Evolutionary conservation across 139 green algal genomes (phyloP).

Genomic region (Chlorokybus atmophyticus): DNA sequence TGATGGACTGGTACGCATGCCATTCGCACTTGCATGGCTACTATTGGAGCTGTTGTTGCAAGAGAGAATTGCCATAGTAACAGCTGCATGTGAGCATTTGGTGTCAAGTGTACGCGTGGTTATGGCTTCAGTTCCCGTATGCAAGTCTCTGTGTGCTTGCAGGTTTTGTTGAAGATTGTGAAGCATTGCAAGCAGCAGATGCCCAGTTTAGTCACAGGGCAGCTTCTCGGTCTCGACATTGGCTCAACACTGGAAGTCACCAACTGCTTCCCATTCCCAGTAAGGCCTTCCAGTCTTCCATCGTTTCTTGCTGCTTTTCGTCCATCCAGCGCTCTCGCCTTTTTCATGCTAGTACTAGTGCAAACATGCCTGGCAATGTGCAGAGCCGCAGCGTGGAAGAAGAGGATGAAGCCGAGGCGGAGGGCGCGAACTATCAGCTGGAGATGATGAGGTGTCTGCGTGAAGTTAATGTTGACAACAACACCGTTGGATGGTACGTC

Average conservation of each 20-base stretch:
- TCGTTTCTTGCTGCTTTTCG: too few relatives aligned
- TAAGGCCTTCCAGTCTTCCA: too few relatives aligned
- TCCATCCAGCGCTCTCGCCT: neutral
- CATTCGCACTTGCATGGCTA: too few relatives aligned
- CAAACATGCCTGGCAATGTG: neutral
- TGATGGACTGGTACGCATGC: too few relatives aligned
- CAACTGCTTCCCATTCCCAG: slow-evolving; percentile 93
- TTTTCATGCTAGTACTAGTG: neutral
- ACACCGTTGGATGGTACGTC: slow-evolving; percentile 90
- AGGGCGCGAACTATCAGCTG: slow-evolving; percentile 84
- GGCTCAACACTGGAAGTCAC: slow-evolving; percentile 90
- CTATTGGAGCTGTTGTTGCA: too few relatives aligned
- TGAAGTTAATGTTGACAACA: slow-evolving; percentile 97
- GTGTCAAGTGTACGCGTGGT: too few relatives aligned
- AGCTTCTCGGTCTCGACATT: slow-evolving; percentile 94
- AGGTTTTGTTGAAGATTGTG: slow-evolving; percentile 73
- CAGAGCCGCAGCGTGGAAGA: slow-evolving; percentile 23
- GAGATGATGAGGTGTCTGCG: slow-evolving; percentile 96
- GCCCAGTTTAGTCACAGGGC: slow-evolving; percentile 74
- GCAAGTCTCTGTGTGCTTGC: too few relatives aligned
- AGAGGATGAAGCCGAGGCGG: slow-evolving; percentile 29
- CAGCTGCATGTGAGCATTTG: too few relatives aligned
- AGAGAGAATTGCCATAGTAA: too few relatives aligned
- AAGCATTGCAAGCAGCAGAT: slow-evolving; percentile 79
- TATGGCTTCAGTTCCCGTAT: too few relatives aligned